phyloP scores from a whole-genome alignment of 2,329 filamentous ascomycete genomes.

The Alternaria gansuensis region DNA sequence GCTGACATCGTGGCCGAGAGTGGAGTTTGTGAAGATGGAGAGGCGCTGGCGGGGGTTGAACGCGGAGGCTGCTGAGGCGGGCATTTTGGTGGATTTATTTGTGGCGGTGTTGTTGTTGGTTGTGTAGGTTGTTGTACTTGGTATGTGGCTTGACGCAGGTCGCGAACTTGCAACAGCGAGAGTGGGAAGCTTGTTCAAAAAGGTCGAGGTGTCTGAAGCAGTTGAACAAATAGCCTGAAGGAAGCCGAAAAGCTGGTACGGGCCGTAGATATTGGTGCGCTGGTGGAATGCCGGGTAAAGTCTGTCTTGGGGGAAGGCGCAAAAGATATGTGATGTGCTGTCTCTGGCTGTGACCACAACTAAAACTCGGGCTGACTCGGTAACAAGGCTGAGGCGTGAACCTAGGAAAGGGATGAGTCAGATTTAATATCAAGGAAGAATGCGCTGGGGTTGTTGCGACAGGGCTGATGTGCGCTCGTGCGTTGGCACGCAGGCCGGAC shows the following conservation, averaged over 20 bases:
- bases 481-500: slow-evolving; percentile 44
- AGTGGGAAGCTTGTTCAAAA: neutral
- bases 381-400: slow-evolving; percentile 18
- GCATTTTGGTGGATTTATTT: slow-evolving; percentile 35
- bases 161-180: neutral
- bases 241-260: slow-evolving; percentile 12
- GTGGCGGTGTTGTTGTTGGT: slow-evolving; percentile 4
- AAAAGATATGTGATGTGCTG: slow-evolving; percentile 40
- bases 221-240: slow-evolving; percentile 32
- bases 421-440: slow-evolving; percentile 45
- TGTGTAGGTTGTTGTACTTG: slow-evolving; percentile 11
- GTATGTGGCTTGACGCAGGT: neutral
- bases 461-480: slow-evolving; percentile 41
- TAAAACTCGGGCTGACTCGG: slow-evolving; percentile 17
- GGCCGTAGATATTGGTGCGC: slow-evolving; percentile 23
- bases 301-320: slow-evolving; percentile 26
- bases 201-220: slow-evolving; percentile 16
- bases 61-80: slow-evolving; percentile 33
- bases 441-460: slow-evolving; percentile 20
- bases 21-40: slow-evolving; percentile 54
- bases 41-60: slow-evolving; percentile 54
- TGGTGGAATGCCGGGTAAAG: slow-evolving; percentile 29
- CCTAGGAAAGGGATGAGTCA: slow-evolving; percentile 47
- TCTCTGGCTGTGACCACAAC: slow-evolving; percentile 41
- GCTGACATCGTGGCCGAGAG: slow-evolving; percentile 53